phyloP scores from a whole-genome alignment of 2,329 filamentous ascomycete genomes.

The Exserohilum turcica region DNA sequence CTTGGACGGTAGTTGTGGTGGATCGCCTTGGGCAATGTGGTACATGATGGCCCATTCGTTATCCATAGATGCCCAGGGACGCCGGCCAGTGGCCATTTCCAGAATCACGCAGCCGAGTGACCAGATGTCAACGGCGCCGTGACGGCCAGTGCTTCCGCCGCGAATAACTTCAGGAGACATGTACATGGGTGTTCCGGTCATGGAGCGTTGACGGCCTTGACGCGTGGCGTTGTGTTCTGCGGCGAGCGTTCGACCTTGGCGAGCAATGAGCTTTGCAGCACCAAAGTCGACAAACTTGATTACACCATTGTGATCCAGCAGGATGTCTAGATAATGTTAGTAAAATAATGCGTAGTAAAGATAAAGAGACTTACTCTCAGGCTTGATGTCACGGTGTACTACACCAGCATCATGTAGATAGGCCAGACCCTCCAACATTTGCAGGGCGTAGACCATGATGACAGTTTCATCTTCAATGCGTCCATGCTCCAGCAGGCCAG shows the following conservation, averaged over 20 bases:
- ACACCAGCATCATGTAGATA: slow-evolving; percentile 93
- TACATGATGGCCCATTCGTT: slow-evolving; percentile 99
- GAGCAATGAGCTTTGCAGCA: slow-evolving; percentile 93
- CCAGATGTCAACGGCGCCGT: slow-evolving; percentile 93
- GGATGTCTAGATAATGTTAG: slow-evolving; percentile 65
- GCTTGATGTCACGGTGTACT: slow-evolving; percentile 96
- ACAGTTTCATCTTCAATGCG: slow-evolving; percentile 98
- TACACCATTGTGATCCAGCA: slow-evolving; percentile 95
- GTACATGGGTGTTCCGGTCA: slow-evolving; percentile 99
- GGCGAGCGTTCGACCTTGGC: slow-evolving; percentile 85
- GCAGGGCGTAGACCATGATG: slow-evolving; percentile 93
- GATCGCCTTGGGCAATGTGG: slow-evolving; percentile 97
- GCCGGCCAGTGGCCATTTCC: slow-evolving; percentile 94
- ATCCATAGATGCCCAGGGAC: slow-evolving; percentile 93
- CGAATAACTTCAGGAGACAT: slow-evolving; percentile 99
- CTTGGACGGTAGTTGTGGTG: slow-evolving; percentile 77
- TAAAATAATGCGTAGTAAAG: not conserved
- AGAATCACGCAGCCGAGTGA: slow-evolving; percentile 94
- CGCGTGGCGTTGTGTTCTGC: slow-evolving; percentile 62
- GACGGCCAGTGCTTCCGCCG: slow-evolving; percentile 71
- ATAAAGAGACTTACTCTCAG: slow-evolving; percentile 73
- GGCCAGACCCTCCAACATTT: slow-evolving; percentile 89
- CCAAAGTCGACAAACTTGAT: slow-evolving; percentile 99
- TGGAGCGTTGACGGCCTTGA: slow-evolving; percentile 72
- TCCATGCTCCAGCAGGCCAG: slow-evolving; percentile 87